These are phyloP conservation scores for Santalum album DNA, from an alignment of 164 flowering plant species.

Conservation along the genomic window DNA sequence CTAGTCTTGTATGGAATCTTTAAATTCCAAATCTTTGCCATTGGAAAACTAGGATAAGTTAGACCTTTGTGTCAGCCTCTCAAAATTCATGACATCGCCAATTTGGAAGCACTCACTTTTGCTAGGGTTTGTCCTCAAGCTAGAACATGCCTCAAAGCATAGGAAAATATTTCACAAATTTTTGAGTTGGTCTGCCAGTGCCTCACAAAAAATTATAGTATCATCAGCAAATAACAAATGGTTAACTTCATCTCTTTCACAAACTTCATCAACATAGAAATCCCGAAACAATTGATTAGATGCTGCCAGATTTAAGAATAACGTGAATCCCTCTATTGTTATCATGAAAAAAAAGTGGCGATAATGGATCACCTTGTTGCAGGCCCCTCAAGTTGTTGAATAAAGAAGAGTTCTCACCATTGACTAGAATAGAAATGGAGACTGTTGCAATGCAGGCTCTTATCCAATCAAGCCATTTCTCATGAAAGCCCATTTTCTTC, in stretches of 20 bases:
- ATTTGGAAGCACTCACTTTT: too few relatives aligned
- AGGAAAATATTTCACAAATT: neutral
- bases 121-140: too few relatives aligned
- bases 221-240: neutral
- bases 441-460: neutral
- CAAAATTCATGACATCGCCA: too few relatives aligned
- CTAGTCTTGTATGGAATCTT: too few relatives aligned
- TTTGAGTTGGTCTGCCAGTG: neutral
- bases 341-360: neutral
- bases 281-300: neutral
- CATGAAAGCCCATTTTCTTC: neutral
- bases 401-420: neutral
- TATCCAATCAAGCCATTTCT: neutral
- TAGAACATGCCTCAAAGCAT: too few relatives aligned
- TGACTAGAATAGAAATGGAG: neutral
- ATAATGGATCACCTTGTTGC: neutral
- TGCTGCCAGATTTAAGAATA: neutral
- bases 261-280: neutral
- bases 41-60: too few relatives aligned
- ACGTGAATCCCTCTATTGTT: too few relatives aligned
- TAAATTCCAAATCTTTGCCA: too few relatives aligned
- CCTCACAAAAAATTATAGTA: neutral
- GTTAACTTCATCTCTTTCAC: too few relatives aligned
- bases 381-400: neutral
- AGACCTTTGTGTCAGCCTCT: too few relatives aligned